These are phyloP conservation scores for Colletotrichum abscissum DNA, from an alignment of 2,329 filamentous ascomycete genomes.

Conservation along the genomic window DNA sequence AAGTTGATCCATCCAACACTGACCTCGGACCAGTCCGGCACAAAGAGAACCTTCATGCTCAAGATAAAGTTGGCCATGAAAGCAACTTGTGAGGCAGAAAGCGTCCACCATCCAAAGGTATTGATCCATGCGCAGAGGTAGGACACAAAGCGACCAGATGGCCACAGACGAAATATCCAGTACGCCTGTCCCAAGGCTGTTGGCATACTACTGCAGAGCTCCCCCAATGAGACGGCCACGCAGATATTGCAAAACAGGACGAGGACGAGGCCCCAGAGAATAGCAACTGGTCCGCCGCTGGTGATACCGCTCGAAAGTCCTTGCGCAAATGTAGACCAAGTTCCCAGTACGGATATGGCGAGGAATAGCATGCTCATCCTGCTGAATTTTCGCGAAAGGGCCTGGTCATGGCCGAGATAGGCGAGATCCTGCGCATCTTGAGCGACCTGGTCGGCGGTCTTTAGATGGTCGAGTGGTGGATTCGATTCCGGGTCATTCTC, in stretches of 20 bases:
- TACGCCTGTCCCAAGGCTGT: constrained; percentile 70
- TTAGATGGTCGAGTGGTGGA: background rate
- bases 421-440: constrained; percentile 53
- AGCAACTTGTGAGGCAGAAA: constrained; percentile 65
- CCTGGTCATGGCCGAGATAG: constrained; percentile 52
- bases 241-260: background rate
- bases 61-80: constrained; percentile 70
- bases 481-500: constrained; percentile 17
- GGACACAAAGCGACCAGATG: constrained; percentile 58
- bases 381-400: constrained; percentile 59
- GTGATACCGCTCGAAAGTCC: background rate
- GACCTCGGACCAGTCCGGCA: background rate
- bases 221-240: background rate
- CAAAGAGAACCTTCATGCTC: constrained; percentile 33
- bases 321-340: background rate
- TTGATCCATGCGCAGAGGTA: constrained; percentile 72
- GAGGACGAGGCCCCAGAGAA: background rate
- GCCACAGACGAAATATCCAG: constrained; percentile 60
- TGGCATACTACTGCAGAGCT: constrained; percentile 26
- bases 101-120: constrained; percentile 68
- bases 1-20: background rate
- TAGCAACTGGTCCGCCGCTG: background rate
- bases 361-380: constrained; percentile 65
- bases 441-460: constrained; percentile 12
- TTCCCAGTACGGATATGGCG: background rate